phyloP scores from a whole-genome alignment of 2,329 filamentous ascomycete genomes.

The Pseudogymnoascus verrucosus region DNA sequence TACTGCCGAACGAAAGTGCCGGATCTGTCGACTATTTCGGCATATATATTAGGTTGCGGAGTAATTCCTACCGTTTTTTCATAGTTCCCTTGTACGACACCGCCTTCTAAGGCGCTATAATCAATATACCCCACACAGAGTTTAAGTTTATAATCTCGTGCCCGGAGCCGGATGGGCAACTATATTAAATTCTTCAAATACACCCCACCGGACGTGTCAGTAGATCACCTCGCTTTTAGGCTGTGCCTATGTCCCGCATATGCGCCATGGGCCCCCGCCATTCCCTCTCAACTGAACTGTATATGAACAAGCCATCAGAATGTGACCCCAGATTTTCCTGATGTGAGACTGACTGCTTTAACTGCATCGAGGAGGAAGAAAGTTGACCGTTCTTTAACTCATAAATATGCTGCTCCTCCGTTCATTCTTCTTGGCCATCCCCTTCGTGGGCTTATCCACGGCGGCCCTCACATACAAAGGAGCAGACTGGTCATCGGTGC shows the following conservation, averaged over 20 bases:
- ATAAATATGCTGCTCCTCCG: neutral
- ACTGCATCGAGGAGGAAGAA: neutral
- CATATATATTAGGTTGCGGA: neutral
- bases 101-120: neutral
- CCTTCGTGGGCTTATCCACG: neutral
- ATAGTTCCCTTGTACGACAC: neutral
- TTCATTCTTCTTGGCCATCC: neutral
- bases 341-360: neutral
- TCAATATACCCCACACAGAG: neutral
- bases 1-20: neutral
- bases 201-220: neutral
- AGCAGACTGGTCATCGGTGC: slow-evolving; percentile 62
- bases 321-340: neutral
- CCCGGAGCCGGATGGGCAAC: neutral
- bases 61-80: neutral
- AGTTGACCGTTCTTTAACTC: neutral
- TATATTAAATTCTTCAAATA: slow-evolving; percentile 3
- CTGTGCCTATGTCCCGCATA: neutral
- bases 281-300: neutral
- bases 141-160: neutral
- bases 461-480: slow-evolving; percentile 52
- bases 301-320: neutral
- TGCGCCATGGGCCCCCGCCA: neutral
- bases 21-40: neutral
- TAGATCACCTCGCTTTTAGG: neutral